These are phyloP conservation scores for Diaporthe batatas DNA, from an alignment of 2,329 filamentous ascomycete species.

Conservation along the genomic window DNA sequence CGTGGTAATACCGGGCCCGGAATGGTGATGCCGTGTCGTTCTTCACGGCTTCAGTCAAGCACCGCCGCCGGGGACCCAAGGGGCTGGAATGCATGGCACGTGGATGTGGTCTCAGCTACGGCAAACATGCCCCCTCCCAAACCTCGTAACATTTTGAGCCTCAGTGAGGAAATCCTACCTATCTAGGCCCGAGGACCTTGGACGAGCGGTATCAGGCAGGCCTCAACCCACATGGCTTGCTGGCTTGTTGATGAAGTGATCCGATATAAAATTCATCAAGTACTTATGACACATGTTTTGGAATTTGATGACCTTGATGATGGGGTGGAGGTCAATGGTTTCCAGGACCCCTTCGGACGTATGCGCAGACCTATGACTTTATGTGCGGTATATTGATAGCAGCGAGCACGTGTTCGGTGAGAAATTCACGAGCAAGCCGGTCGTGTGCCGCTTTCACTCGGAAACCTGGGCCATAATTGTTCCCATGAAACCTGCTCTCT, in stretches of 20 bases:
- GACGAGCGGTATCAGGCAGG: background rate
- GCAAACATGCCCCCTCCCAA: no score
- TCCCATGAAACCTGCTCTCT: background rate
- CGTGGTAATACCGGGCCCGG: slow-evolving; percentile 15
- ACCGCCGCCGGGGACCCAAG: background rate
- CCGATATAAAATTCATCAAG: background rate
- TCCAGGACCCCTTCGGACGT: no score
- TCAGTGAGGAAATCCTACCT: background rate
- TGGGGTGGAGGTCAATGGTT: background rate
- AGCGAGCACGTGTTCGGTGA: no score
- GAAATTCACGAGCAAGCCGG: background rate
- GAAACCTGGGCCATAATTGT: background rate
- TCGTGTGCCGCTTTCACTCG: no score
- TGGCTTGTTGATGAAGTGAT: background rate
- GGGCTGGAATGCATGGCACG: slow-evolving; percentile 1
- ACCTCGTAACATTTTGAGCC: background rate
- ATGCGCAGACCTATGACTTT: no score
- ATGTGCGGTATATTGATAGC: no score
- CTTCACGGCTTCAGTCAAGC: background rate
- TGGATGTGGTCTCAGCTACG: background rate
- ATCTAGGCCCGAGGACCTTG: background rate
- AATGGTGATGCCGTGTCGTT: background rate
- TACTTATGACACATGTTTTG: background rate
- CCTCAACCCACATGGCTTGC: background rate
- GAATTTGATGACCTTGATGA: background rate